A percentile compares a stretch with the other conserved stretches of the same genome.
These are phyloP conservation scores for Usnea hakonensis DNA, from an alignment of 495 filamentous ascomycete genomes.

Conservation along the genomic window DNA sequence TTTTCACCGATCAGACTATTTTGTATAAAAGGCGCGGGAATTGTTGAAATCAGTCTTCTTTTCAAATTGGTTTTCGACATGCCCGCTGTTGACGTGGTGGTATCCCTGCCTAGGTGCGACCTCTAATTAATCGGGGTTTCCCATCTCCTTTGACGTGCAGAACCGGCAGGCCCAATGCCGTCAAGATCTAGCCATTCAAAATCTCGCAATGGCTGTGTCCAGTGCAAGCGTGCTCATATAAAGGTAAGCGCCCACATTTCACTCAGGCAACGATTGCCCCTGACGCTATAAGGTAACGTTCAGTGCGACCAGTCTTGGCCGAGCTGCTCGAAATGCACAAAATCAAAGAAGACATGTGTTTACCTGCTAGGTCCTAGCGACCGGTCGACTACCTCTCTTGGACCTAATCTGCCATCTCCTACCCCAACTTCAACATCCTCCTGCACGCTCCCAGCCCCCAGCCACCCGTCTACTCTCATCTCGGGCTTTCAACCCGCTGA, in stretches of 20 bases:
- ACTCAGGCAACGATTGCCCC: background rate
- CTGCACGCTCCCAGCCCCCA: background rate
- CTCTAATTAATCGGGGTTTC: no score
- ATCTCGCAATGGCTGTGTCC: constrained; percentile 9
- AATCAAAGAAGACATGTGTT: constrained; percentile 3
- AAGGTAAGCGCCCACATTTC: background rate
- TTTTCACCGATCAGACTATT: no score
- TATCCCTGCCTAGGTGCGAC: no score
- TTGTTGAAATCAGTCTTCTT: no score
- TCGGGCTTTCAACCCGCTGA: constrained; percentile 3
- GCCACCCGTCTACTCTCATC: background rate
- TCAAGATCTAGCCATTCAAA: constrained; percentile 6
- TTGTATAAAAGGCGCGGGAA: no score
- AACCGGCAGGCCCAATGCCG: no score
- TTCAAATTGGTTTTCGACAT: no score
- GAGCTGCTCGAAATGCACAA: constrained; percentile 6
- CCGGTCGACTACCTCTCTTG: background rate
- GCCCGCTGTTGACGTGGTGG: no score
- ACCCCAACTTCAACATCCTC: no score
- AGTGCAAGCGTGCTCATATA: constrained; percentile 6
- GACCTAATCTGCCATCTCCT: background rate
- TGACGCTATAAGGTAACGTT: background rate
- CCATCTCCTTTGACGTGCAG: no score
- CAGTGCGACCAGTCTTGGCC: constrained; percentile 9
- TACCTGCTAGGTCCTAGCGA: constrained; percentile 1